phyloP scores from a whole-genome alignment of 257 asterid species.

The Fraxinus americana region DNA sequence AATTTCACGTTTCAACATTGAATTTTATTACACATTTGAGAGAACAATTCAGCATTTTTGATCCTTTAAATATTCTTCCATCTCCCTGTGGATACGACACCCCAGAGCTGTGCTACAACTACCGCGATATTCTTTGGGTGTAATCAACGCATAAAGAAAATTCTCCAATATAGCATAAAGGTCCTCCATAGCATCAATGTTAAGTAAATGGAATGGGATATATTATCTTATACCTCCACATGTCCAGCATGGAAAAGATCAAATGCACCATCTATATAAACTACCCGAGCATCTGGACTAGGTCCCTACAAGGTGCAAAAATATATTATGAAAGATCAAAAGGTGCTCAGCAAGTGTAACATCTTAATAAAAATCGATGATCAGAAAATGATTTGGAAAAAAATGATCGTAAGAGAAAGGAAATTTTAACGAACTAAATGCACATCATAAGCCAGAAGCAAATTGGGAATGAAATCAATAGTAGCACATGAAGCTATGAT shows the following conservation, averaged over 20 bases:
- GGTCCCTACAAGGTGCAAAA: conserved; percentile 62
- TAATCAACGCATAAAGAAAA: not conserved
- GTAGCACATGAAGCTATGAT: not conserved
- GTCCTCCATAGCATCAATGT: conserved; percentile 2
- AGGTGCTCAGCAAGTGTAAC: conserved; percentile 23
- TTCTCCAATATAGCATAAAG: not conserved
- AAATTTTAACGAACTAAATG: conserved; percentile 14
- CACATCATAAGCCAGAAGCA: conserved; percentile 21
- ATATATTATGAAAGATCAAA: conserved; percentile 23
- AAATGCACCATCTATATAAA: conserved; percentile 98
- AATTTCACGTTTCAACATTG: too few species aligned
- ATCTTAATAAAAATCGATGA: conserved; percentile 13
- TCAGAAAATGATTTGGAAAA: conserved; percentile 14
- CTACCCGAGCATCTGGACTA: conserved; percentile 92
- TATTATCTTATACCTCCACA: conserved; percentile 71
- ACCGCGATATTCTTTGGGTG: too few species aligned
- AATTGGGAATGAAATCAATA: not conserved
- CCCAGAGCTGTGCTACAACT: too few species aligned
- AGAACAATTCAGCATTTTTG: too few species aligned
- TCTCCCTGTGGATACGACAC: too few species aligned
- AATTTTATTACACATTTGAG: too few species aligned
- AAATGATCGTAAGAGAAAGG: not conserved
- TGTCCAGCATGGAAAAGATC: conserved; percentile 99
- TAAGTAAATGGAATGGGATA: conserved; percentile 12
- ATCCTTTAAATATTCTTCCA: too few species aligned